These are phyloP conservation scores for Tylopilus sp. DNA, from an alignment of 768 basidiomycete genomes.

Conservation along the genomic window DNA sequence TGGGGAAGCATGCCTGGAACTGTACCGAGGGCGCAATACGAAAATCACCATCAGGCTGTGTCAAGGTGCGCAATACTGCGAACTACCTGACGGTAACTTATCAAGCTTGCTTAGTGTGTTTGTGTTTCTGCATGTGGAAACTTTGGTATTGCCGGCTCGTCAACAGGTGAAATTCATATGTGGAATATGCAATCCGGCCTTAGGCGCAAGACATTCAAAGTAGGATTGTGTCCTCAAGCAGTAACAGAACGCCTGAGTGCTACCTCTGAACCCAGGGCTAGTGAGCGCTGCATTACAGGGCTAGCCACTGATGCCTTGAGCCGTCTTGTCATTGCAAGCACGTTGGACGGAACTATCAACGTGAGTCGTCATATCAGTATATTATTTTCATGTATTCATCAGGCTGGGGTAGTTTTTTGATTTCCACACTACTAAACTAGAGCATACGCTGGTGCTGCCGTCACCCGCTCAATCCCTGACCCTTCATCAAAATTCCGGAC, in stretches of 20 bases:
- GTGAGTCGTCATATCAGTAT: constrained; percentile 43
- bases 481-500: constrained; percentile 80
- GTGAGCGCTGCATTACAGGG: constrained; percentile 68
- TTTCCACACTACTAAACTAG: constrained; percentile 81
- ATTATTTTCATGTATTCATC: background rate
- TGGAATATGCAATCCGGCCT: constrained; percentile 98
- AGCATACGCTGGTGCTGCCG: constrained; percentile 62
- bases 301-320: constrained; percentile 86
- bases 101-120: constrained; percentile 50
- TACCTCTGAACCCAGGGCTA: constrained; percentile 38
- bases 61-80: constrained; percentile 53
- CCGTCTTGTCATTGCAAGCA: constrained; percentile 73
- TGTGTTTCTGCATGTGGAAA: constrained; percentile 95
- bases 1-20: constrained; percentile 73
- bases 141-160: constrained; percentile 84
- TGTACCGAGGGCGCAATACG: constrained; percentile 48
- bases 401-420: constrained; percentile 77
- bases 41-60: constrained; percentile 55
- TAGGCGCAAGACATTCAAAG: constrained; percentile 68
- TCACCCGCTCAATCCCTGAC: constrained; percentile 66
- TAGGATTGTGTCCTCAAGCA: constrained; percentile 62
- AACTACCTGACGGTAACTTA: background rate
- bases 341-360: constrained; percentile 85
- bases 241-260: constrained; percentile 42
- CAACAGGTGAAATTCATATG: constrained; percentile 76